Evolutionary conservation across 345 rosid species (phyloP).

Genomic region (Citrus sinensis): DVS_A1.0 CM039167.1:21353001-21353500

Average conservation of each 20-base stretch:
- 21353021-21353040: slow-evolving; percentile 81
- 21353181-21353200: background rate
- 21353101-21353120: slow-evolving; percentile 94
- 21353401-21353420: background rate
- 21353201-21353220: background rate
- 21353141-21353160: slow-evolving; percentile 71
- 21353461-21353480: background rate
- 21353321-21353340: background rate
- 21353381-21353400: background rate
- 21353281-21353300: background rate
- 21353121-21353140: slow-evolving; percentile 86
- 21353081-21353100: slow-evolving; percentile 97
- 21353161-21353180: background rate
- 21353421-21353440: background rate
- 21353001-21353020: slow-evolving; percentile 16
- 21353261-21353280: background rate
- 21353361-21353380: background rate
- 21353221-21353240: background rate
- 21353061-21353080: slow-evolving; percentile 85
- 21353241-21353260: background rate
- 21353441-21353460: background rate
- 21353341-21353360: no score
- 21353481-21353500: background rate
- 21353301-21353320: background rate
- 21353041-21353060: slow-evolving; percentile 95